These are phyloP conservation scores for Hyphopichia pseudoburtonii DNA, from an alignment of 1,139 yeast species.

Conservation along the genomic window DNA sequence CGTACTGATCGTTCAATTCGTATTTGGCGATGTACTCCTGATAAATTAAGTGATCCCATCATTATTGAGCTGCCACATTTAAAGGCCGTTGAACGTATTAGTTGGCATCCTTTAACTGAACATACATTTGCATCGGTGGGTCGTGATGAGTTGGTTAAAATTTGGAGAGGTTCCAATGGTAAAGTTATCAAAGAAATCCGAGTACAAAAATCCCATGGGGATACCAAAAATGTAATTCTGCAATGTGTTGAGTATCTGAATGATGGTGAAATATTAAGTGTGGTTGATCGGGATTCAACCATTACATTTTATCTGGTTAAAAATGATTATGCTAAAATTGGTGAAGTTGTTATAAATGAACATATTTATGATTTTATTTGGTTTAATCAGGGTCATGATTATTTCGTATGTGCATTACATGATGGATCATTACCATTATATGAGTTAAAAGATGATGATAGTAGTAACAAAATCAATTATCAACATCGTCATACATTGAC, in stretches of 20 bases:
- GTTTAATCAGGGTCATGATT: constrained; percentile 32
- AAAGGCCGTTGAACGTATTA: constrained; percentile 46
- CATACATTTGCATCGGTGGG: constrained; percentile 60
- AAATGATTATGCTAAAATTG: constrained; percentile 25
- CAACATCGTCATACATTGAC: constrained; percentile 27
- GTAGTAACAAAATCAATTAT: constrained; percentile 21
- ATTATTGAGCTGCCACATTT: constrained; percentile 46
- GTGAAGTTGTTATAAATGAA: constrained; percentile 21
- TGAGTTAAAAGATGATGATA: constrained; percentile 14
- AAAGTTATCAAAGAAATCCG: constrained; percentile 33
- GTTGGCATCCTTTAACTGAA: constrained; percentile 63
- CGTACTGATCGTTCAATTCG: constrained; percentile 48
- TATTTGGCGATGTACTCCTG: constrained; percentile 39
- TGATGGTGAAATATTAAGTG: constrained; percentile 55
- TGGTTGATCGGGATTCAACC: constrained; percentile 41
- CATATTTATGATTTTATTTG: constrained; percentile 40
- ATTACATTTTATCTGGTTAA: constrained; percentile 26
- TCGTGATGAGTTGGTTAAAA: constrained; percentile 48
- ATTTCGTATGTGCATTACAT: constrained; percentile 39
- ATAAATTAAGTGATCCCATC: constrained; percentile 30
- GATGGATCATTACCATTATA: constrained; percentile 34
- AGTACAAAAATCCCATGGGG: constrained; percentile 19
- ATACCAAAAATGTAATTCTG: constrained; percentile 10
- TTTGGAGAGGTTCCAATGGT: constrained; percentile 60
- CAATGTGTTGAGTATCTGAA: constrained; percentile 42